phyloP scores from a whole-genome alignment of 2,329 filamentous ascomycete species.

The Microcera coccophila region DNA sequence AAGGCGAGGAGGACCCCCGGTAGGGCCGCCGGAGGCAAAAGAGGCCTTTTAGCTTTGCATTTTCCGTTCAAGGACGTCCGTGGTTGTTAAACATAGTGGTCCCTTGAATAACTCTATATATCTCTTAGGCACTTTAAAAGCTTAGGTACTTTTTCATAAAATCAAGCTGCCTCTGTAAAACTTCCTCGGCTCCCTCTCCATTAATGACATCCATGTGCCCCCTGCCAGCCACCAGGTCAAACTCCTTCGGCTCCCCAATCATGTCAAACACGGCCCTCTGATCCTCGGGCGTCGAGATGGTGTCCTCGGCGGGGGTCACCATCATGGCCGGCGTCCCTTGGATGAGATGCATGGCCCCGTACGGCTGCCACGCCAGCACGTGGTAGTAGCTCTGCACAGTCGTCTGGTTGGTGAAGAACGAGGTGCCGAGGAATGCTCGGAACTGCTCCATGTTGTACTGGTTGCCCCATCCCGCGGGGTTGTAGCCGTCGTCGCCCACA shows the following conservation, averaged over 20 bases:
- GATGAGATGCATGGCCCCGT: slow-evolving; percentile 4
- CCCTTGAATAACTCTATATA: too few species aligned
- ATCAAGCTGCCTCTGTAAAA: slow-evolving; percentile 1
- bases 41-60: too few species aligned
- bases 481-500: slow-evolving; percentile 7
- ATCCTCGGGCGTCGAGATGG: slow-evolving; percentile 3
- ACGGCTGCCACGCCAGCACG: slow-evolving; percentile 7
- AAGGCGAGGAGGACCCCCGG: too few species aligned
- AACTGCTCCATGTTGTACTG: slow-evolving; percentile 7
- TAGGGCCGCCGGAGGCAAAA: too few species aligned
- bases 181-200: slow-evolving; percentile 1
- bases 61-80: too few species aligned
- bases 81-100: too few species aligned
- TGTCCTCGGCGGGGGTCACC: slow-evolving; percentile 4
- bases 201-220: slow-evolving; percentile 8
- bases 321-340: slow-evolving; percentile 6
- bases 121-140: too few species aligned
- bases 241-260: slow-evolving; percentile 3
- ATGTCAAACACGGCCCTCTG: slow-evolving; percentile 7
- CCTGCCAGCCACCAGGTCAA: slow-evolving; percentile 6
- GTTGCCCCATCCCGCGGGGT: slow-evolving; percentile 2
- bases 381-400: slow-evolving; percentile 10
- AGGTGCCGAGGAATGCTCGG: slow-evolving; percentile 4
- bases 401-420: slow-evolving; percentile 5
- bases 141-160: slow-evolving; percentile 1